phyloP scores from a whole-genome alignment of 108 stramenopile species.

The Chaetoceros muelleri region DNA sequence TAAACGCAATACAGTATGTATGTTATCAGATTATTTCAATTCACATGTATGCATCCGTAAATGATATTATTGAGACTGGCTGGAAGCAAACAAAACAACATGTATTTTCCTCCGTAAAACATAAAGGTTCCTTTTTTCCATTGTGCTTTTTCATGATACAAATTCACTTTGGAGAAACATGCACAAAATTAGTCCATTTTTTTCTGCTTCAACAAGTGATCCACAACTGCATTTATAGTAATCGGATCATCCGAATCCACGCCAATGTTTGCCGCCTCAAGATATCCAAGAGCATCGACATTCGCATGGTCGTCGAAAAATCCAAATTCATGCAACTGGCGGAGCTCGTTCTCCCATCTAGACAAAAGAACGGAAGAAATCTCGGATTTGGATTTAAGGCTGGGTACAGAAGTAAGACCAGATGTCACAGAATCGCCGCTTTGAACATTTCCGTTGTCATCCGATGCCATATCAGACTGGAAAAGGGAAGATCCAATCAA shows the following conservation, averaged over 20 bases:
- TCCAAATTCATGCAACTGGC: slow-evolving; percentile 47
- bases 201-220: slow-evolving; percentile 31
- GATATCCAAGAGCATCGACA: slow-evolving; percentile 49
- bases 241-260: slow-evolving; percentile 39
- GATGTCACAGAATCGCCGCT: slow-evolving; percentile 5
- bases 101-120: no score
- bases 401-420: slow-evolving; percentile 27
- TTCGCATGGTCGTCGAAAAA: slow-evolving; percentile 44
- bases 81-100: no score
- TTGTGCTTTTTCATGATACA: no score
- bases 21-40: no score
- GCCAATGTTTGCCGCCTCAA: slow-evolving; percentile 57
- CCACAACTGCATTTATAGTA: slow-evolving; percentile 40
- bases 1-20: no score
- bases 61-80: no score
- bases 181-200: no score
- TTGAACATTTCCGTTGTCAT: slow-evolving; percentile 9
- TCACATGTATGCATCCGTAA: no score
- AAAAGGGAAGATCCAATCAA: slow-evolving; percentile 62
- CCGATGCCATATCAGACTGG: slow-evolving; percentile 38
- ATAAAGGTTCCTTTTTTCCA: no score
- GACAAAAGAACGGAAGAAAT: slow-evolving; percentile 23
- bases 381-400: not conserved
- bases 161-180: no score
- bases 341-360: slow-evolving; percentile 53